A percentile compares a stretch with the other conserved stretches of the same genome.
phyloP scores from a whole-genome alignment of 495 filamentous ascomycete genomes.

The Penicillium odoratum region DNA sequence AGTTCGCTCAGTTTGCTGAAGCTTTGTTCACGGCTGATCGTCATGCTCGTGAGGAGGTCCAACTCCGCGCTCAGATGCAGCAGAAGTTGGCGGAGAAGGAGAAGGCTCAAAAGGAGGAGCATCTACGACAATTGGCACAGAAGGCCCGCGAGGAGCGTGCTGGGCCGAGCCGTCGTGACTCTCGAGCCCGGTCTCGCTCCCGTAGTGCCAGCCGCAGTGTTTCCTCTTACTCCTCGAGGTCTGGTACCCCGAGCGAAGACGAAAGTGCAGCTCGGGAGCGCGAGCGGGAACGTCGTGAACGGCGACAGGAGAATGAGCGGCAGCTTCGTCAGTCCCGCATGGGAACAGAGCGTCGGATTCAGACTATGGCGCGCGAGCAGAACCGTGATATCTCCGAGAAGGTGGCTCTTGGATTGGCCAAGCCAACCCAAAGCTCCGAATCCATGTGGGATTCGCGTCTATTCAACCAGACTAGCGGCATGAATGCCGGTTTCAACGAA shows the following conservation, averaged over 20 bases:
- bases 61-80: slow-evolving; percentile 91
- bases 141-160: slow-evolving; percentile 83
- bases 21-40: slow-evolving; percentile 91
- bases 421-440: slow-evolving; percentile 85
- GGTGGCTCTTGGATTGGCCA: slow-evolving; percentile 91
- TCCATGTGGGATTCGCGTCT: slow-evolving; percentile 95
- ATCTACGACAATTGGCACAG: slow-evolving; percentile 84
- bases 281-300: slow-evolving; percentile 74
- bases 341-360: slow-evolving; percentile 86
- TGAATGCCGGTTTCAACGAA: slow-evolving; percentile 91
- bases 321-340: slow-evolving; percentile 92
- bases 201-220: slow-evolving; percentile 52
- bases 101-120: slow-evolving; percentile 88
- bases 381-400: slow-evolving; percentile 98
- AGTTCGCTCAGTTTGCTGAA: slow-evolving; percentile 95
- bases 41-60: slow-evolving; percentile 93
- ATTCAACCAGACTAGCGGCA: slow-evolving; percentile 91
- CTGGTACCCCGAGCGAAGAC: slow-evolving; percentile 57
- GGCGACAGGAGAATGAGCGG: slow-evolving; percentile 77
- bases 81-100: slow-evolving; percentile 97
- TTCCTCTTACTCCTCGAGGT: slow-evolving; percentile 58
- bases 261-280: slow-evolving; percentile 72
- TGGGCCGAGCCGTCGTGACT: slow-evolving; percentile 46
- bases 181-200: slow-evolving; percentile 41
- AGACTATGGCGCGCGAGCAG: slow-evolving; percentile 91